These are phyloP conservation scores for Leccinum fallax DNA, from an alignment of 1,284 basidiomycete genomes.

Conservation along the genomic window DNA sequence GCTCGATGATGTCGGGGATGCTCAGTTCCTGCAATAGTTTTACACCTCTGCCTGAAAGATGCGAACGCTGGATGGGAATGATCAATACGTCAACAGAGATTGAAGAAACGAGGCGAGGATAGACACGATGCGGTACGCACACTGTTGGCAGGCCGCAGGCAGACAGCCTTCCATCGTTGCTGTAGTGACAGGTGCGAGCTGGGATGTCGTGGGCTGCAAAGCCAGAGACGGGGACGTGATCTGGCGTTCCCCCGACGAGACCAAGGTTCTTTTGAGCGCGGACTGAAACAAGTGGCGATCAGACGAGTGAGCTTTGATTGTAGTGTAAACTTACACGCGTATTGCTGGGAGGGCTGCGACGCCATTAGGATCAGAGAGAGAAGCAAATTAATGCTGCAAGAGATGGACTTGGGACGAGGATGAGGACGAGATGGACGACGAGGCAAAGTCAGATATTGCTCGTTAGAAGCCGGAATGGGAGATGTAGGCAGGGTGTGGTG, in stretches of 20 bases:
- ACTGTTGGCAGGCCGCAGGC: no score
- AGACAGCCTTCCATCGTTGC: no score
- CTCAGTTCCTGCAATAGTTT: no score
- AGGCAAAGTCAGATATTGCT: constrained; percentile 2
- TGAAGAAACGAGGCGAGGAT: no score
- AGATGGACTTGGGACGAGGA: constrained; percentile 20
- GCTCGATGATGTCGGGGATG: no score
- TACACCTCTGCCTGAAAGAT: no score
- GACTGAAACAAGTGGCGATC: constrained; percentile 40
- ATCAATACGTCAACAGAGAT: background rate
- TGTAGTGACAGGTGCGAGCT: constrained; percentile 78
- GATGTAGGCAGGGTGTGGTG: no score
- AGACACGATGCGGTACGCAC: no score
- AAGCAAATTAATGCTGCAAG: constrained; percentile 86
- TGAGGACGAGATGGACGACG: constrained; percentile 2
- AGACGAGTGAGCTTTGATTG: constrained; percentile 9
- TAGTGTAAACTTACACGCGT: constrained; percentile 63
- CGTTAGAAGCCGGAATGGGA: no score
- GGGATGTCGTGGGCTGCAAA: constrained; percentile 70
- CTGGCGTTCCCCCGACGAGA: constrained; percentile 80
- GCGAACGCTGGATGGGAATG: constrained; percentile 39
- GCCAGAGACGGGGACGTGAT: constrained; percentile 68
- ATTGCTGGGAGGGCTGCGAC: constrained; percentile 71
- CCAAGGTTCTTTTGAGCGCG: constrained; percentile 94
- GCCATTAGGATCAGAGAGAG: constrained; percentile 51